Evolutionary conservation across 805 yeast species (phyloP), one percentile per base, ranked within the genome.

Genomic region (Teunomyces barrocoloradensis): DNA sequence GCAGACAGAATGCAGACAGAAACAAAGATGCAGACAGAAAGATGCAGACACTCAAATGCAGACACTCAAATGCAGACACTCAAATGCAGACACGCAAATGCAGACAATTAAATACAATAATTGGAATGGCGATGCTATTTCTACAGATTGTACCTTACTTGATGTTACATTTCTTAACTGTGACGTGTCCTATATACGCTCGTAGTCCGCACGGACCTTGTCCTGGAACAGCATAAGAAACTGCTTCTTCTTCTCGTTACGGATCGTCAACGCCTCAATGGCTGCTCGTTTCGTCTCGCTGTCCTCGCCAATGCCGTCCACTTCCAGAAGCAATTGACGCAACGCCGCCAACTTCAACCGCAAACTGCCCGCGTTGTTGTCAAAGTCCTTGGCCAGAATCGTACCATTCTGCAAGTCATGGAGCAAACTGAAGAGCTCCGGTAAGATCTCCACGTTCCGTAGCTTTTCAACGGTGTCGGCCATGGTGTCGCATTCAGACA

Each of bases 291-390:
- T 53, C 13, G 63, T 68, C 36, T 68, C 74, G 12, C 72, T 66
- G 1, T 75, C 64, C 49, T 74, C 78, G 30, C 71, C 63, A 39
- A 76, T 61, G 0, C 79, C 81, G 40, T 75, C 78, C 9, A 77
- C 65, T 29, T 64, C 66, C 47, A 66, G 66, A n/a, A 77, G 53
- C 6, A 64, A 53, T 44, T 56, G 64, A 40, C 71, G 62, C 29
- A 74, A 59, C 42, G 57, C 67, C 43, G 59, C 60, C 23, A 77
- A 49, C 50, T 79, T 57, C 18, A 76, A 66, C 32, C 78, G 62
- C 29, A 78, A 68, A 11, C 75, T 60, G 17, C 81, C 82, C 25
- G 78, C 68, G 45, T 68, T 63, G 54, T 69, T 71, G 48, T 70
- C 74, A 48, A 73, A 71, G 49, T 73, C 76, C 46, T 70, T 68